These are phyloP conservation scores for Ephemerocybe angulata DNA, from an alignment of 768 basidiomycete species.

Conservation along the genomic window DNA sequence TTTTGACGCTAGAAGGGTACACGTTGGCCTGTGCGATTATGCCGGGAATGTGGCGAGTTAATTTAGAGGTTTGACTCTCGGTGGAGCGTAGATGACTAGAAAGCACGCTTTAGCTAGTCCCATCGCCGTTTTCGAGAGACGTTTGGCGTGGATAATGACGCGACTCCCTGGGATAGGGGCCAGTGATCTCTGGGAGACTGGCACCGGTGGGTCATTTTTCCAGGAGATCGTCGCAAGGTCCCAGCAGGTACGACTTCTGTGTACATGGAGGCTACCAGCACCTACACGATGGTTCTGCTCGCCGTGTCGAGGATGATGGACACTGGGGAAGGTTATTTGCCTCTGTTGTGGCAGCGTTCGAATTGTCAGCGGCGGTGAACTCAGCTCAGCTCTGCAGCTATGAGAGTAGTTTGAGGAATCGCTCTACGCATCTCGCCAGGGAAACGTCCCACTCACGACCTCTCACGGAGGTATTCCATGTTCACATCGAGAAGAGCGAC, in stretches of 20 bases:
- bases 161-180: no score
- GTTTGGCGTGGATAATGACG: no score
- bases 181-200: no score
- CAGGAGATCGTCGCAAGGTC: no score
- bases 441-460: not conserved
- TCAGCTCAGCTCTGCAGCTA: not conserved
- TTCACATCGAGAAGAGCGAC: not conserved
- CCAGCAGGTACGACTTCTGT: not conserved
- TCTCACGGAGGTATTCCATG: not conserved
- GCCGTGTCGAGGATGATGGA: not conserved
- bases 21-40: not conserved
- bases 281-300: no score
- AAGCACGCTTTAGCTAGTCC: no score
- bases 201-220: no score
- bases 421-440: not conserved
- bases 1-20: not conserved
- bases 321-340: not conserved
- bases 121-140: not conserved
- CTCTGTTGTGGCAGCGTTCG: constrained; percentile 2
- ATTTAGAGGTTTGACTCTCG: not conserved
- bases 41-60: not conserved
- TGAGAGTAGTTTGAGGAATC: not conserved
- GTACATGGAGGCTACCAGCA: not conserved
- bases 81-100: not conserved
- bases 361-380: not conserved